Evolutionary conservation across 331 rosid genomes (phyloP).

Genomic region (Quercus tomentella): DNA sequence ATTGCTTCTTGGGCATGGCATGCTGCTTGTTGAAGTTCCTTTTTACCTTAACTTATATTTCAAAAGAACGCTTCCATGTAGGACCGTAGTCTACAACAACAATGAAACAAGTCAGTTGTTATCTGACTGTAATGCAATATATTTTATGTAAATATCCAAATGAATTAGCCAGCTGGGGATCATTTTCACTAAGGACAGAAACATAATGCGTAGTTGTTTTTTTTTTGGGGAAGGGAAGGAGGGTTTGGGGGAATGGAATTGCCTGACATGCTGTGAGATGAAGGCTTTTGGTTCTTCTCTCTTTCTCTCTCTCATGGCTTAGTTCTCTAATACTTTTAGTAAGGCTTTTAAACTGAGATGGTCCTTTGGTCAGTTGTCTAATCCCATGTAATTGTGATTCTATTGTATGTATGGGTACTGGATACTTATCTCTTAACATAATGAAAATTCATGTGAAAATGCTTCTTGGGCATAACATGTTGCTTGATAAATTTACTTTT

Average conservation of each 20-base stretch:
- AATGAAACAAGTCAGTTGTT: background rate
- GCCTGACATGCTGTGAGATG: too few relatives aligned
- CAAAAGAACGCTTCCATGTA: too few relatives aligned
- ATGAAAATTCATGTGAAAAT: background rate
- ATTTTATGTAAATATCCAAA: background rate
- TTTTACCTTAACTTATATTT: too few relatives aligned
- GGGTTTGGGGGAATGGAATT: too few relatives aligned
- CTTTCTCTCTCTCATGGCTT: background rate
- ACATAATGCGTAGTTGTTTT: too few relatives aligned
- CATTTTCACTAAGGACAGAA: background rate
- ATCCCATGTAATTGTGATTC: background rate
- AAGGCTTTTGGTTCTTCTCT: too few relatives aligned
- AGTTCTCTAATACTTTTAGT: background rate
- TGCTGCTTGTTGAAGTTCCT: too few relatives aligned
- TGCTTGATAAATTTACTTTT: background rate
- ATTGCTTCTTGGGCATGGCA: too few relatives aligned
- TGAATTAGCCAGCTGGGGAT: background rate
- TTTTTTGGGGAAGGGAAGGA: too few relatives aligned
- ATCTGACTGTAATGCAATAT: background rate
- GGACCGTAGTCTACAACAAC: too few relatives aligned
- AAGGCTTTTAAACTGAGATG: background rate
- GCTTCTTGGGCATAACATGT: background rate
- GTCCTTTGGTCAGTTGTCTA: background rate
- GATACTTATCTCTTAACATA: background rate
- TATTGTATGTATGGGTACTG: background rate